Evolutionary conservation across 2,329 filamentous ascomycete species (phyloP).

Genomic region (Lasiodiplodia hormozganensis): DNA sequence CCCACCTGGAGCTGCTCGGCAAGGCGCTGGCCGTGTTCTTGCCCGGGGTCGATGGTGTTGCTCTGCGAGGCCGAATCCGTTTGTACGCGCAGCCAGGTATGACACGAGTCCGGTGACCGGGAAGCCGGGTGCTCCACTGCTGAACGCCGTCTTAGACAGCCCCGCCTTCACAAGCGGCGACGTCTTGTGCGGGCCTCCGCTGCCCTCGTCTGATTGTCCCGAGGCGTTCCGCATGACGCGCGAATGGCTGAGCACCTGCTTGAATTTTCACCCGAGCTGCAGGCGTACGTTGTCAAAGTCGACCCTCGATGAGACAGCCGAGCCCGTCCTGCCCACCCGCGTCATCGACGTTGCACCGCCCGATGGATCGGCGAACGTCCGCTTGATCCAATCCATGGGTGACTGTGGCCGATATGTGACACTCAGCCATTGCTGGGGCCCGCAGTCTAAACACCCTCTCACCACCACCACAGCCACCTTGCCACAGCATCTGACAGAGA

Average conservation of each 20-base stretch:
- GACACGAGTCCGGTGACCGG: constrained; percentile 9
- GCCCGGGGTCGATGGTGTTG: constrained; percentile 35
- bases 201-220: constrained; percentile 37
- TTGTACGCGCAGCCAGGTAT: constrained; percentile 34
- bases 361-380: constrained; percentile 31
- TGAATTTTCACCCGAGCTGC: constrained; percentile 33
- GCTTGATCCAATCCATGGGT: constrained; percentile 32
- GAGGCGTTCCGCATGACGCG: constrained; percentile 35
- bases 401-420: constrained; percentile 23
- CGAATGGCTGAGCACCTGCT: constrained; percentile 35
- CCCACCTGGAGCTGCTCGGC: constrained; percentile 27
- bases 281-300: constrained; percentile 33
- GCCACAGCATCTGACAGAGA: constrained; percentile 31
- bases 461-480: constrained; percentile 34
- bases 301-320: constrained; percentile 24
- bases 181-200: constrained; percentile 32
- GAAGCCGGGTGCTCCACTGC: constrained; percentile 21
- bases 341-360: constrained; percentile 33
- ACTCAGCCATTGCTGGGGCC: constrained; percentile 37
- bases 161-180: constrained; percentile 35
- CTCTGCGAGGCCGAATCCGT: constrained; percentile 33
- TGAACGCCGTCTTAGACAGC: constrained; percentile 34
- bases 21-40: constrained; percentile 34
- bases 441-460: constrained; percentile 33
- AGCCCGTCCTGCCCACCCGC: constrained; percentile 34